Evolutionary conservation across 106 monocot species (phyloP), one percentile per base, ranked within the genome.

Genomic region (Gastrodia elata): DNA sequence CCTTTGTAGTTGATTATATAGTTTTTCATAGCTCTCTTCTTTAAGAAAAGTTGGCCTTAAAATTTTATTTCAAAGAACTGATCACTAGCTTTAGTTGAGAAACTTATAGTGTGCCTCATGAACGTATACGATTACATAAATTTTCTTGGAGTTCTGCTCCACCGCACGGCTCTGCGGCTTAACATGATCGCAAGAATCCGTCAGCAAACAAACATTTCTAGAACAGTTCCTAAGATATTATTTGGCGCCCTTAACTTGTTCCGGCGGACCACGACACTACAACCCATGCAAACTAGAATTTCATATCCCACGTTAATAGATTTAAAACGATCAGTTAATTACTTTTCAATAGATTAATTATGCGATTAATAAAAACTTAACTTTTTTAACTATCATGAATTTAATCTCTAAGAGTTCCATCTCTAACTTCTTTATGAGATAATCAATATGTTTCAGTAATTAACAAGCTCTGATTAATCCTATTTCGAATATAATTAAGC

Each of bases 261-360:
- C 68, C 68, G 37, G 39, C 68, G 68, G 68, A 68, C 20, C 40
- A 69, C 40, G 4, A 24, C 14, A 69, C n/a, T 39, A 15, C 25
- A 39, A 40, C 41, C 26, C 69, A 69, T 69, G 69, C 69, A 69
- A 69, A 40, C 67, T 67, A 0, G 36, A 30, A 4, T 64, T 64
- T 34, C 64, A n/a, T n/a, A n/a, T 13, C 57, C 57, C 24, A 24
- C 57, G 2, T 61, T 36, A 36, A 20, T 18, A 65, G 30, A 15
- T 13, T 69, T 8, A 24, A 61, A 13, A 10, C 30, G 69, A 40
- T 40, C 39, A n/a, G 24, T 25, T 69, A 40, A n/a, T n/a, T 40
- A 69, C 38, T 22, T 69, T 15, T 26, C 22, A 39, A 10, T 38
- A 20, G 36, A 67, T 3, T 6, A 13, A 38, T 36, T 11, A 57